Evolutionary conservation across 352 stramenopile genomes (phyloP).

Genomic region (Pythium dissotocum): DNA sequence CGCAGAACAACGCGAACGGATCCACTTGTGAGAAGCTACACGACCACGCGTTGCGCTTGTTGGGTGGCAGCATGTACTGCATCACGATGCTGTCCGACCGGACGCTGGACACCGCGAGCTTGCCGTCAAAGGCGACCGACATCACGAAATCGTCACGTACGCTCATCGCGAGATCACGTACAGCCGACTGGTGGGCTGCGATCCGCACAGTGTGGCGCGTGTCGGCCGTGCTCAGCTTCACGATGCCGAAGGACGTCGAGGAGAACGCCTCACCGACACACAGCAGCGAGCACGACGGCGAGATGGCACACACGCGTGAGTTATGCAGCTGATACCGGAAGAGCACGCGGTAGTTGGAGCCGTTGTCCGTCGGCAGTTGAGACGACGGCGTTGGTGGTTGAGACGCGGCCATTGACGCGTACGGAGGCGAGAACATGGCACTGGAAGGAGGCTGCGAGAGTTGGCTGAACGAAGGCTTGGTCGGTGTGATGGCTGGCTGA

Average conservation of each 20-base stretch:
- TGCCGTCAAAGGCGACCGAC: constrained; percentile 63
- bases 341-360: constrained; percentile 41
- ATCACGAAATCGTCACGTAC: constrained; percentile 35
- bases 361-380: not conserved
- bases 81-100: constrained; percentile 42
- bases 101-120: constrained; percentile 52
- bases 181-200: constrained; percentile 39
- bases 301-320: constrained; percentile 60
- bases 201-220: constrained; percentile 33
- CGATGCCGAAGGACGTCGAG: constrained; percentile 35
- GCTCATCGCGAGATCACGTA: constrained; percentile 62
- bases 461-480: not conserved
- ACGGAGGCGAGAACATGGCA: not conserved
- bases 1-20: constrained; percentile 25
- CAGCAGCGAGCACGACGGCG: constrained; percentile 42
- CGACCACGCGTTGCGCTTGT: constrained; percentile 41
- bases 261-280: constrained; percentile 52
- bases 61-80: constrained; percentile 37
- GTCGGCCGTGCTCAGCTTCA: constrained; percentile 48
- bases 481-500: not conserved
- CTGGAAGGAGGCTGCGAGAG: not conserved
- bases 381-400: not conserved
- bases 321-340: constrained; percentile 39
- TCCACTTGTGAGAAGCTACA: constrained; percentile 20
- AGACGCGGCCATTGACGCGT: not conserved